Conservation (phyloP, 768 basidiomycete genomes). For the Xerocomellus chrysenteron region DNA sequence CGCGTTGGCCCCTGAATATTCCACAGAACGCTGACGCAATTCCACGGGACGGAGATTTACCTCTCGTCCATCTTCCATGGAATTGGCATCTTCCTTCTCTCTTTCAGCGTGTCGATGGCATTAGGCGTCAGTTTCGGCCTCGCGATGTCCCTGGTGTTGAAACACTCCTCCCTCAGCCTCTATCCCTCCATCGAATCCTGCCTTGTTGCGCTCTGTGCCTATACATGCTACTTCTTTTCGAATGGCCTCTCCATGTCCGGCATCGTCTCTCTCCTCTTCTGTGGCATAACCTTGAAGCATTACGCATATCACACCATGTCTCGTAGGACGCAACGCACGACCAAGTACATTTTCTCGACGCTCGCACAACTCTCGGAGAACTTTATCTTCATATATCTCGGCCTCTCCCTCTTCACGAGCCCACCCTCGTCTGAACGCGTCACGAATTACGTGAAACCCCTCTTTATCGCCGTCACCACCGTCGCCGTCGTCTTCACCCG, state of each 20-base stretch:
- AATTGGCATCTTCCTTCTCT: conserved; percentile 95
- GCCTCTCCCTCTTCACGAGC: conserved; percentile 92
- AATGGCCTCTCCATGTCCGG: conserved; percentile 93
- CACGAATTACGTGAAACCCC: conserved; percentile 86
- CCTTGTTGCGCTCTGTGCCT: conserved; percentile 89
- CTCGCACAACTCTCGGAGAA: conserved; percentile 96
- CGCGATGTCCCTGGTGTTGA: conserved; percentile 86
- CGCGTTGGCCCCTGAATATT: neutral
- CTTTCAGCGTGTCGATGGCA: conserved; percentile 92
- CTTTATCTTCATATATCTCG: conserved; percentile 99
- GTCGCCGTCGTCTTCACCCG: conserved; percentile 93
- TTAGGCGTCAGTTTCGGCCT: conserved; percentile 92
- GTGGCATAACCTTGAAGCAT: conserved; percentile 98
- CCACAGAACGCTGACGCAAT: conserved; percentile 82
- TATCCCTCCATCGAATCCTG: conserved; percentile 98
- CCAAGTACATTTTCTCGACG: conserved; percentile 93
- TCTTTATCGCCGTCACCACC: conserved; percentile 91
- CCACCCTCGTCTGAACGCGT: conserved; percentile 76
- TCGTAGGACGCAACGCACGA: conserved; percentile 86
- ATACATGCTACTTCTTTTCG: conserved; percentile 99
- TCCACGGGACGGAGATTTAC: conserved; percentile 87
- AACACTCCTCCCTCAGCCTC: conserved; percentile 83
- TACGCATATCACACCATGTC: conserved; percentile 99
- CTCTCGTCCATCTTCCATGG: conserved; percentile 90
- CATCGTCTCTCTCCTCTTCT: conserved; percentile 96